phyloP scores from a whole-genome alignment of 805 yeast species.

The Tetrapisispora phaffii region DNA sequence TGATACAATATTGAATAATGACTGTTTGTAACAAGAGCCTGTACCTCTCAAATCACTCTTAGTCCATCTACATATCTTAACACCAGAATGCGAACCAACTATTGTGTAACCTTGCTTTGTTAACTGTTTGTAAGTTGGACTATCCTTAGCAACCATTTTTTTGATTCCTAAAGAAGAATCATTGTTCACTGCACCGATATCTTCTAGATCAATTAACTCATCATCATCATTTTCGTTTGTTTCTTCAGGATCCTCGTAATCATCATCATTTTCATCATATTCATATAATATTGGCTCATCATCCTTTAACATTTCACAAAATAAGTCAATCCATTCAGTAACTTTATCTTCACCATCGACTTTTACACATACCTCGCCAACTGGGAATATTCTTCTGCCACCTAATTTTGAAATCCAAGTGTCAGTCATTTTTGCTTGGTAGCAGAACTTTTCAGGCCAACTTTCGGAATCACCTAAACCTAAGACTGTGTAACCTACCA shows the following conservation, averaged over 20 bases:
- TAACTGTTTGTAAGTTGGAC: constrained; percentile 78
- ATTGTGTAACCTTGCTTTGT: constrained; percentile 91
- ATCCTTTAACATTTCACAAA: constrained; percentile 55
- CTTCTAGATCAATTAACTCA: constrained; percentile 72
- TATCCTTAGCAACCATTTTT: constrained; percentile 81
- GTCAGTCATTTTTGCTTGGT: constrained; percentile 72
- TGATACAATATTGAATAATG: constrained; percentile 81
- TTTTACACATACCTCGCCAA: constrained; percentile 78
- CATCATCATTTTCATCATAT: constrained; percentile 47
- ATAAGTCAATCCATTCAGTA: constrained; percentile 55
- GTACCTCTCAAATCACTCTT: constrained; percentile 88
- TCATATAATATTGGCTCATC: constrained; percentile 59
- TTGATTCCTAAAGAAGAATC: constrained; percentile 35
- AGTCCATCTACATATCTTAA: constrained; percentile 92
- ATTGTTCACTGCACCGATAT: constrained; percentile 49
- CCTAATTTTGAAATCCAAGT: constrained; percentile 71
- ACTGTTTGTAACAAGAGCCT: constrained; percentile 89
- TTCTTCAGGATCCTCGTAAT: constrained; percentile 35
- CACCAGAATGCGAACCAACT: constrained; percentile 92
- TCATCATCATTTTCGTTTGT: constrained; percentile 25
- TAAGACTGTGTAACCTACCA: constrained; percentile 74
- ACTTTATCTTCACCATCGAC: constrained; percentile 50
- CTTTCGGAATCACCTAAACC: constrained; percentile 85
- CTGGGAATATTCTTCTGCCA: constrained; percentile 73
- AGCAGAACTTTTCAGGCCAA: constrained; percentile 78